Evolutionary conservation across 2,329 filamentous ascomycete species (phyloP), one percentile per base, ranked within the genome.

Genomic region (Scedosporium aurantiacum): DNA sequence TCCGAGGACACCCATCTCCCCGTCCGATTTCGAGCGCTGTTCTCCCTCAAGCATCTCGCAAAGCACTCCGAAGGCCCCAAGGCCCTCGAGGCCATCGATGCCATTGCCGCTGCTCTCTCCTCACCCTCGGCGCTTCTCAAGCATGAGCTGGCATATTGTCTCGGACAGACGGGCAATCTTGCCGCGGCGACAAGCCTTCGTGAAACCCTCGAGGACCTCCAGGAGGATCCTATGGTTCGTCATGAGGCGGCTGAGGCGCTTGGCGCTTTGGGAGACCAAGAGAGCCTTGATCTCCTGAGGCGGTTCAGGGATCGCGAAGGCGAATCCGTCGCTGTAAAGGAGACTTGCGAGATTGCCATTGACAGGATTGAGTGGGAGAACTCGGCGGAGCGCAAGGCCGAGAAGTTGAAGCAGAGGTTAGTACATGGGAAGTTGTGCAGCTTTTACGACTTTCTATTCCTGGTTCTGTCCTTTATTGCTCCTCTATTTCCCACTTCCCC

Each of bases 321-420:
- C 18, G 92, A 97, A 75, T 82, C 86, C 40, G 85, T 88, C 28
- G 89, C 91, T 45, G 86, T 99, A n/a, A 84, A 83, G 50, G 92
- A 99, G 80, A 99, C 94, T 0, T 99, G 94, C 72, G 94, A 99
- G 72, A 94, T 99, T 71, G 93, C 95, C 5, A 89, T 97, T 62
- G 92, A 91, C 69, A 85, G 94, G 66, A 95, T 99, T 70, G 82
- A 92, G 72, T 99, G 94, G 93, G 91, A 94, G 74, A 89, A 90
- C 68, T 90, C 87, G 1, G 82, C 87, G 68, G 79, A 83, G 68
- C 80, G 83, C 65, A 86, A 87, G 71, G 75, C 77, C 52, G 92
- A 97, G 76, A 89, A 88, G 71, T 71, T 97, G 73, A 88, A 86
- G 71, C 81, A 88, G 70, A 96, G 91, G 91, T 93, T 77, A 65